These are phyloP conservation scores for Globisporangium canariense DNA, from an alignment of 352 stramenopile genomes.

Conservation along the genomic window DNA sequence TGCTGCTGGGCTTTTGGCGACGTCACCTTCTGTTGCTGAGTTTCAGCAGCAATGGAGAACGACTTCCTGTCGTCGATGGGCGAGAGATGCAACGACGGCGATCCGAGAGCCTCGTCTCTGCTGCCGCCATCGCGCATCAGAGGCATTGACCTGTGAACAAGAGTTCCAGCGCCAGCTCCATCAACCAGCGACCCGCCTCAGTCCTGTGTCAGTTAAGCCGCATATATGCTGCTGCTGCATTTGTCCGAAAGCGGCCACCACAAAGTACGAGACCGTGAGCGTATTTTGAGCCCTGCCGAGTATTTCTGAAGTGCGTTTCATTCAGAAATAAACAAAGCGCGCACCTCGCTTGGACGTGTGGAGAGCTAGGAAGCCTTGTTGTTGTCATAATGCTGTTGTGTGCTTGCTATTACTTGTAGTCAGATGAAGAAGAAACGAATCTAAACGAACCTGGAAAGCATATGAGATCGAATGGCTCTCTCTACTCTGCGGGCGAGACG, in stretches of 20 bases:
- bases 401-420: not conserved
- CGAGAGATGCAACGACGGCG: no score
- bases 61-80: not conserved
- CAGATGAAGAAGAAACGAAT: not conserved
- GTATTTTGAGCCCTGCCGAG: not conserved
- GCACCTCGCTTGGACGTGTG: not conserved
- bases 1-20: not conserved
- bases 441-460: not conserved
- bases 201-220: not conserved
- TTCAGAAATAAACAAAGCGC: not conserved
- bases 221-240: not conserved
- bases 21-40: no score
- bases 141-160: not conserved
- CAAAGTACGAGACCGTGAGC: not conserved
- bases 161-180: not conserved
- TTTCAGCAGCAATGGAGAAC: not conserved
- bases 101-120: slow-evolving; percentile 5
- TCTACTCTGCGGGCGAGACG: slow-evolving; percentile 57
- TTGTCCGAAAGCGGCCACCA: not conserved
- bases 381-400: not conserved
- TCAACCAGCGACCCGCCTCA: not conserved
- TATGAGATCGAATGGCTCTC: not conserved
- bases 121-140: slow-evolving; percentile 1
- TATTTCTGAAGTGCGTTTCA: not conserved
- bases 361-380: not conserved